Percentiles rank a stretch among this genome's conserved stretches.
phyloP scores from a whole-genome alignment of 2,329 filamentous ascomycete species.

The Saccharata proteae region DNA sequence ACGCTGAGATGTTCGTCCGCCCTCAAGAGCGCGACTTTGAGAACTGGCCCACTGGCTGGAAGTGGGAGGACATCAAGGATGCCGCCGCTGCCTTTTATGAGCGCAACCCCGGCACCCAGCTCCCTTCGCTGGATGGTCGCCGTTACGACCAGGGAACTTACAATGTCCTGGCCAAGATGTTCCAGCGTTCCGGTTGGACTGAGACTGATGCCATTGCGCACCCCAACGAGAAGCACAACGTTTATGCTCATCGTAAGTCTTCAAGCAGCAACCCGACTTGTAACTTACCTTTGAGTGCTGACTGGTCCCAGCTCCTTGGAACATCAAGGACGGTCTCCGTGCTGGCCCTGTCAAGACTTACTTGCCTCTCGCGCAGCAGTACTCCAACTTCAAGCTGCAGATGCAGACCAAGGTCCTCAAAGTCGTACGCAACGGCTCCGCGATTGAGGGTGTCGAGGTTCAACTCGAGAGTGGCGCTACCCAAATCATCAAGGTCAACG shows the following conservation, averaged over 20 bases:
- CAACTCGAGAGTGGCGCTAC: conserved; percentile 10
- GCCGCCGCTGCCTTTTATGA: conserved; percentile 13
- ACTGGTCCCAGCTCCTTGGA: too few relatives aligned
- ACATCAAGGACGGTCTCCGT: conserved; percentile 11
- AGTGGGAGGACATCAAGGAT: conserved; percentile 12
- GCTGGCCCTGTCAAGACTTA: conserved; percentile 15
- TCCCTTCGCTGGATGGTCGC: conserved; percentile 13
- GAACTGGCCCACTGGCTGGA: conserved; percentile 15
- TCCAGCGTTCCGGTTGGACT: conserved; percentile 12
- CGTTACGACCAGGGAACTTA: conserved; percentile 14
- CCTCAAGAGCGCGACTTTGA: conserved; percentile 21
- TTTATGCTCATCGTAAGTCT: conserved; percentile 12
- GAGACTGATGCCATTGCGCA: conserved; percentile 12
- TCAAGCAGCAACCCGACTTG: too few relatives aligned
- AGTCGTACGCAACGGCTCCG: conserved; percentile 10
- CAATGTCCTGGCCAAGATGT: conserved; percentile 12
- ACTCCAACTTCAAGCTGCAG: conserved; percentile 15
- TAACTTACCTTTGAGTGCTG: too few relatives aligned
- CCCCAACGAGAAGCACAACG: conserved; percentile 14
- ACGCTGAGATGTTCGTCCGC: conserved; percentile 22
- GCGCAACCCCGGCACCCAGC: conserved; percentile 14
- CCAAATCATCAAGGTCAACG: conserved; percentile 13
- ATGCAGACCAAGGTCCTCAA: conserved; percentile 15
- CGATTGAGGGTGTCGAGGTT: conserved; percentile 14
- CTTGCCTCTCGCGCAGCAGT: conserved; percentile 11